phyloP scores from a whole-genome alignment of 148 eudicot species.

The Vaccinium macrocarpon region DNA sequence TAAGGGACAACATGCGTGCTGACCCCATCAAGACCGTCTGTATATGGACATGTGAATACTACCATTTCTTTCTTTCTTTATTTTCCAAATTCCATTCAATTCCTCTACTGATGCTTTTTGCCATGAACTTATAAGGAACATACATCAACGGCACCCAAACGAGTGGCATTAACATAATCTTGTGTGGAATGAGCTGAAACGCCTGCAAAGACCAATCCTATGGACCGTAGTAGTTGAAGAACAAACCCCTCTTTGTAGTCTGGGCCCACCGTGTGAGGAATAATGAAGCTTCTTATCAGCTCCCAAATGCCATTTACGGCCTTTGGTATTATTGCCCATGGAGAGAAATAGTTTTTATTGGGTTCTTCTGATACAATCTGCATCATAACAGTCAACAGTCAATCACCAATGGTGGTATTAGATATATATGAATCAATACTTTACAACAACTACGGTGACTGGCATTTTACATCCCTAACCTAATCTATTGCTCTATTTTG shows the following conservation, averaged over 20 bases:
- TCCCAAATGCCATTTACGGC: constrained; percentile 48
- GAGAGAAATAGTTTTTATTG: constrained; percentile 24
- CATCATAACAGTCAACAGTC: not conserved
- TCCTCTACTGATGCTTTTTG: not conserved
- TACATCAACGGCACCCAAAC: constrained; percentile 24
- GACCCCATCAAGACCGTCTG: too few relatives aligned
- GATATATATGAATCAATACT: too few relatives aligned
- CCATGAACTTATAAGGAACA: not conserved
- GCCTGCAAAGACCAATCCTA: constrained; percentile 42
- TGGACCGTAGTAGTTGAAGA: constrained; percentile 24
- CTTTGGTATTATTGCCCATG: constrained; percentile 15
- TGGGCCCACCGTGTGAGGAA: constrained; percentile 33
- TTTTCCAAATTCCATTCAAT: not conserved
- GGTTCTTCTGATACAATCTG: constrained; percentile 34
- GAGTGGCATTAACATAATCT: constrained; percentile 62
- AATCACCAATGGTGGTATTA: too few relatives aligned
- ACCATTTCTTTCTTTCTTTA: too few relatives aligned
- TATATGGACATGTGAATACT: too few relatives aligned
- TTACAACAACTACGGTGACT: too few relatives aligned
- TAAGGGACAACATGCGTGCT: too few relatives aligned
- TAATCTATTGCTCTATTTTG: too few relatives aligned
- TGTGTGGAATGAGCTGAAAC: constrained; percentile 41
- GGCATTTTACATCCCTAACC: too few relatives aligned
- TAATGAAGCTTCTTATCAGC: constrained; percentile 53
- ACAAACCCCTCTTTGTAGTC: constrained; percentile 46